These are phyloP conservation scores for Amphirosellinia nigrospora DNA, from an alignment of 495 filamentous ascomycete species.

Conservation along the genomic window DNA sequence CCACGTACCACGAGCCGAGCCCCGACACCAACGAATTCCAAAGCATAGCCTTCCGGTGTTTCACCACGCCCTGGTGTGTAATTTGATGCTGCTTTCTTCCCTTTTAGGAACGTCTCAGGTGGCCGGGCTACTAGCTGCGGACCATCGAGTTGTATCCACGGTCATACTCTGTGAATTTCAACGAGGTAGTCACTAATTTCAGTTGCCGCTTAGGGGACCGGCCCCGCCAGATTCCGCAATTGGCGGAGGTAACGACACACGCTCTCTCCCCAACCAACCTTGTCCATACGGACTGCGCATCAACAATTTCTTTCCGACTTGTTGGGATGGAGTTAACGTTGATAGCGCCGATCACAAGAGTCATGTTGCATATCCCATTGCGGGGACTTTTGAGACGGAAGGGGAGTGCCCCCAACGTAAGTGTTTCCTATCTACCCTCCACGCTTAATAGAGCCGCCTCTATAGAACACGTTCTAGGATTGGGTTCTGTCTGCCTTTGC, in stretches of 20 bases:
- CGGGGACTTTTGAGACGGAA: background rate
- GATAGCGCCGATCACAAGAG: constrained; percentile 23
- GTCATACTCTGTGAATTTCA: background rate
- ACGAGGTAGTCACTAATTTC: background rate
- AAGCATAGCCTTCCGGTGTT: background rate
- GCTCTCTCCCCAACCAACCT: constrained; percentile 36
- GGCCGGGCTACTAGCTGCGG: background rate
- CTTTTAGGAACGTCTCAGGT: background rate
- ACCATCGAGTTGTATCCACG: background rate
- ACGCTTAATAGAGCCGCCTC: background rate
- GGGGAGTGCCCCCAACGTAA: background rate
- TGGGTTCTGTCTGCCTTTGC: background rate
- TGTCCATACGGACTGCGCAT: constrained; percentile 47
- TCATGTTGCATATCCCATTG: background rate
- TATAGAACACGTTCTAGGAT: background rate
- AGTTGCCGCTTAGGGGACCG: background rate
- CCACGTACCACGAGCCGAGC: background rate
- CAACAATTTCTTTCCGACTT: constrained; percentile 39
- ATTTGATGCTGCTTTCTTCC: background rate
- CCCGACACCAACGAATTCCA: background rate
- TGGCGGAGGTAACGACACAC: constrained; percentile 31
- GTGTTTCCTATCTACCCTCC: background rate
- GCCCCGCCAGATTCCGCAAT: background rate
- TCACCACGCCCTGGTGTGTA: constrained; percentile 1
- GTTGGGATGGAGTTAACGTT: constrained; percentile 41